Percentiles rank a stretch among this genome's conserved stretches.
Evolutionary conservation across 1,284 basidiomycete genomes (phyloP).

Genomic region (Calocybe gambosa): DNA sequence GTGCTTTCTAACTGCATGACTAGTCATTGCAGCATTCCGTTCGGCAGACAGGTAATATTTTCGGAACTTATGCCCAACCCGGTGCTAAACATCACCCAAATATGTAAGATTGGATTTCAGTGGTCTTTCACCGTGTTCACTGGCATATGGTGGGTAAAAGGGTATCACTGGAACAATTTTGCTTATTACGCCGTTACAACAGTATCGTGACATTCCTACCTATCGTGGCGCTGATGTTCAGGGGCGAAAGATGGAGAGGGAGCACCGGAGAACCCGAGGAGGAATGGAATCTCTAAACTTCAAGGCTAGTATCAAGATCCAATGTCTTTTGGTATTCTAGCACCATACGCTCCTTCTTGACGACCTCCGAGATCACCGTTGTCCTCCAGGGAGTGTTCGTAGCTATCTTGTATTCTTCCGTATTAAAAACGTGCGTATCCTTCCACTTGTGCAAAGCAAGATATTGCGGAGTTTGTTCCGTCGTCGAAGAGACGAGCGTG

Average conservation of each 20-base stretch:
- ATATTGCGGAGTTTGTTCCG: slow-evolving; percentile 18
- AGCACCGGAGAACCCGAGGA: slow-evolving; percentile 10
- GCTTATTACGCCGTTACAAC: neutral
- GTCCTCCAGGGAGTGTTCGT: slow-evolving; percentile 26
- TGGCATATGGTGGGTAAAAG: slow-evolving; percentile 20
- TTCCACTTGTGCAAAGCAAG: slow-evolving; percentile 26
- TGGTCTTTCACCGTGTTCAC: slow-evolving; percentile 28
- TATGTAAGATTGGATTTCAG: slow-evolving; percentile 24
- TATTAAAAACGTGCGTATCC: slow-evolving; percentile 17
- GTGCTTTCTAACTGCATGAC: neutral
- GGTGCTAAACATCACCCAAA: neutral
- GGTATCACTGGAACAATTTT: neutral
- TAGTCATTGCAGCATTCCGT: slow-evolving; percentile 21
- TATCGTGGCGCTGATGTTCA: slow-evolving; percentile 13
- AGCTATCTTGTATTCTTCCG: slow-evolving; percentile 23
- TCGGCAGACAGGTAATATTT: slow-evolving; percentile 20
- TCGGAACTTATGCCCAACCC: neutral
- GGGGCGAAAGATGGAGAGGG: slow-evolving; percentile 12
- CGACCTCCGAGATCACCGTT: slow-evolving; percentile 18
- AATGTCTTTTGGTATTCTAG: slow-evolving; percentile 10
- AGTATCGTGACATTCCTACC: slow-evolving; percentile 24
- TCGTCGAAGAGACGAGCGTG: slow-evolving; percentile 14
- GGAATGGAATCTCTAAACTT: neutral
- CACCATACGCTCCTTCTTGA: slow-evolving; percentile 12
- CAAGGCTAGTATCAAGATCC: neutral